These are phyloP conservation scores for Arthrobotrys iridis DNA, from an alignment of 2,329 filamentous ascomycete genomes.

Conservation along the genomic window DNA sequence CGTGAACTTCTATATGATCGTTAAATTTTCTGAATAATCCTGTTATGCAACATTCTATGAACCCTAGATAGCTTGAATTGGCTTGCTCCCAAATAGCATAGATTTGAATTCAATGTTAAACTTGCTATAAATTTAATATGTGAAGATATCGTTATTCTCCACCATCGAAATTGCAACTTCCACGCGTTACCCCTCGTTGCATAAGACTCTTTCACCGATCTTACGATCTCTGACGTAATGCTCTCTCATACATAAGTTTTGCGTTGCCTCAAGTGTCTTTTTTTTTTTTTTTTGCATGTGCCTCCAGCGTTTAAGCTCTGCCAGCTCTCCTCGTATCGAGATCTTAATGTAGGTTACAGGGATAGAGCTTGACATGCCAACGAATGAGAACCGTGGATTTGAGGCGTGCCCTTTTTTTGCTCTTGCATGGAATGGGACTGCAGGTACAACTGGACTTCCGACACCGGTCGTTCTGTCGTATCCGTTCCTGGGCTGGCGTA, in stretches of 20 bases:
- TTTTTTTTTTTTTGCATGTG: background rate
- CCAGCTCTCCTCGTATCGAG: constrained; percentile 9
- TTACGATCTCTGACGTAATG: background rate
- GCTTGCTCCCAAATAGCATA: no score
- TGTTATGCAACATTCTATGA: no score
- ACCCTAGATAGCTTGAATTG: no score
- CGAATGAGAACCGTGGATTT: constrained; percentile 11
- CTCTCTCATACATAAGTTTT: constrained; percentile 13
- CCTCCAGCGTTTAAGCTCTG: background rate
- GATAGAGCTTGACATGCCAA: background rate
- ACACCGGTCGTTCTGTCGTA: no score
- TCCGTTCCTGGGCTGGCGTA: no score
- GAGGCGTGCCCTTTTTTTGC: background rate
- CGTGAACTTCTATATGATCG: background rate
- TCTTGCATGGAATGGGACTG: no score
- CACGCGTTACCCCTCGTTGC: background rate
- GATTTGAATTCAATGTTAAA: no score
- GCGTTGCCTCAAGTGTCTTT: constrained; percentile 12
- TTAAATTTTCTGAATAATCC: no score
- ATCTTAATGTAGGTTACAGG: background rate
- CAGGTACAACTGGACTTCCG: background rate
- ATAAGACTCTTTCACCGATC: background rate
- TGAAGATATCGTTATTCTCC: background rate
- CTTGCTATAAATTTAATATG: no score
- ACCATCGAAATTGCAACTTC: constrained; percentile 1